Base-by-base conservation (phyloP, 2,329 filamentous ascomycete genomes). In the Xylariaceae sp. region DNA sequence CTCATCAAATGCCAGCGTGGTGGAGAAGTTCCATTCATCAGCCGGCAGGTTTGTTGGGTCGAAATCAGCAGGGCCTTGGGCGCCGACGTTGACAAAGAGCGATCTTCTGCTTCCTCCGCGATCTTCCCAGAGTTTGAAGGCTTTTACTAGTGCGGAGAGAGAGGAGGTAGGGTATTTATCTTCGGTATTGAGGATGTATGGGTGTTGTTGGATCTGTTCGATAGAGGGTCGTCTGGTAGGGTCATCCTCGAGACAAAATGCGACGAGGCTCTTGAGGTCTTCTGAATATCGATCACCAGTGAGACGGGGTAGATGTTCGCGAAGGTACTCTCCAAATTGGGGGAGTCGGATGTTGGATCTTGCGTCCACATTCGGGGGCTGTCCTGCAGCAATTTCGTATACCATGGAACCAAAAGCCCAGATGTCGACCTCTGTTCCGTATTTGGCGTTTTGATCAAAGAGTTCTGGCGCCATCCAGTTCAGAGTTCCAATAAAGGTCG, bases 391-490 rank as follows among this genome's bases (percentile, higher is more conserved):
- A 60, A 90, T 85, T 60, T 92, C 86, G 53, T 78, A 88, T 2
- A 88, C 71, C 59, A 88, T 84, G 45, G 85, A 84, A 2, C 86
- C 87, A 57, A 87, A 88, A 2, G 86, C 85, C 86, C 87, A 92
- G 35, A 89, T 88, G 52, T 92, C 86, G 30, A 84, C 78, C 53
- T 83, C 81, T 11, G 78, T 82, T 42, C 81, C 81, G 56, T 85
- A 85, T 4, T 78, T 77, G 8, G 74, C 69, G 3, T 74, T 68
- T 26, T 74, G 69, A 41, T 82, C 76, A 50, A 85, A 81, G 9
- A 90, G 70, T 53, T 92, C 87, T 0, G 83, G 85, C 0, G 87
- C 84, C 85, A 92, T 89, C 83, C 85, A 92, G 60, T 89, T 81
- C 3, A 83, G 82, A 0, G 87, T 92, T 15, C 86, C 86, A 40